Percentiles rank a stretch among this genome's conserved stretches.
These are phyloP conservation scores for Phytophthora foliorum DNA, from an alignment of 352 stramenopile genomes.

Conservation along the genomic window DNA sequence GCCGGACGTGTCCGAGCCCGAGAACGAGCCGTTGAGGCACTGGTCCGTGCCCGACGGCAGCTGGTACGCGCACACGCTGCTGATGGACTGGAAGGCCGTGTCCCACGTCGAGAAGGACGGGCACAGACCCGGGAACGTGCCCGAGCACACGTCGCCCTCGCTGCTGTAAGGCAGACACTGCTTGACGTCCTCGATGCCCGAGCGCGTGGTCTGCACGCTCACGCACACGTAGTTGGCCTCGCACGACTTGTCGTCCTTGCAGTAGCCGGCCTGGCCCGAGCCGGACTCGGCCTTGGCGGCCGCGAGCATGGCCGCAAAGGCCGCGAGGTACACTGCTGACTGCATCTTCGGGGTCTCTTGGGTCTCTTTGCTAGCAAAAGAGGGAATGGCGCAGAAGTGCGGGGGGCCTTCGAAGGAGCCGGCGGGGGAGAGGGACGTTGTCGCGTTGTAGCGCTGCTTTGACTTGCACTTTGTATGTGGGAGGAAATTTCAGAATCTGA, in stretches of 20 bases:
- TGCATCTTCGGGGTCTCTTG: conserved; percentile 39
- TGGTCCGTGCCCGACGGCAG: conserved; percentile 55
- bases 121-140: conserved; percentile 63
- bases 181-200: conserved; percentile 74
- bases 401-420: conserved; percentile 26
- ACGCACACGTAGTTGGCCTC: conserved; percentile 72
- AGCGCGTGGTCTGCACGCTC: conserved; percentile 81
- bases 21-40: conserved; percentile 47
- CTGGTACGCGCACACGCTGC: conserved; percentile 76
- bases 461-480: conserved; percentile 32
- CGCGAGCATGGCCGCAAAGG: conserved; percentile 35
- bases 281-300: conserved; percentile 49
- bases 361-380: conserved; percentile 47
- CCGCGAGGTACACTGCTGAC: conserved; percentile 31
- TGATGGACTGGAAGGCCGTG: conserved; percentile 67
- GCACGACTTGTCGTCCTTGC: conserved; percentile 65
- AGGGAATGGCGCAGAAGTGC: conserved; percentile 40
- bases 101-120: conserved; percentile 83
- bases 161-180: conserved; percentile 70
- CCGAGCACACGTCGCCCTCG: conserved; percentile 68
- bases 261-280: conserved; percentile 65
- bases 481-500: conserved; percentile 25
- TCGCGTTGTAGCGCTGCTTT: conserved; percentile 16
- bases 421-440: conserved; percentile 30
- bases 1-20: conserved; percentile 33